Base-by-base conservation (phyloP, 2,329 filamentous ascomycete genomes). In the Thielaviopsis punctulata region DNA sequence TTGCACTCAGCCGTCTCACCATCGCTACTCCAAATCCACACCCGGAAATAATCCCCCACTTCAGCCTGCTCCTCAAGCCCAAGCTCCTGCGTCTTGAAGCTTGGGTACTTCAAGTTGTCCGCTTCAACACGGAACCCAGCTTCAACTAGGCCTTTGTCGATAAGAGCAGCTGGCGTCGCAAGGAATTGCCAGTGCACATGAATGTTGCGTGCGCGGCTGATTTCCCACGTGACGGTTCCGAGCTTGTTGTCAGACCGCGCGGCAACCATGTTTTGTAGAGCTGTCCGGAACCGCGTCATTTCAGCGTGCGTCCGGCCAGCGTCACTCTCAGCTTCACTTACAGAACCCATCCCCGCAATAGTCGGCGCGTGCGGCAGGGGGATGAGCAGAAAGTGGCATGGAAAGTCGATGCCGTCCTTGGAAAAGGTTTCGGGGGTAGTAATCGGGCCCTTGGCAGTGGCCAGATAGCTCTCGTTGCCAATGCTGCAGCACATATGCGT, bases 131-230 rank as follows among this genome's bases (percentile, higher is more conserved):
- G 82, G 68, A 98, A 95, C 0, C 82, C 90, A 0, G 85, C 86
- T 63, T 95, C 87, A 0, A 94, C 85, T 1, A 94, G 71, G 0
- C 85, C 84, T 46, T 79, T 79, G 19, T 68, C 69, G 49, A 95
- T 75, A 45, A 86, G 69, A 9, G 83, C 73, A 0, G 75, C 70
- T 0, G 84, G 77, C 0, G 93, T 71, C 1, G 92, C 87, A 25
- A 96, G 69, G 59, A 93, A 84, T 66, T 98, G 93, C 92, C 89
- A 95, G 62, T 96, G 90, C 1, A 82, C 75, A 63, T 98, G 92
- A 52, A 96, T 80, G 52, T 92, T 87, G 49, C 77, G 76, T 4
- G 73, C 73, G 49, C 88, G 82, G 62, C 82, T 90, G 60, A 98
- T 89, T 67, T 96, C 92, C 80, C 87, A 98, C 0, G 87, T 92